Base-by-base conservation (phyloP, 768 basidiomycete species). In the Symmetrospora coprosmae region DNA sequence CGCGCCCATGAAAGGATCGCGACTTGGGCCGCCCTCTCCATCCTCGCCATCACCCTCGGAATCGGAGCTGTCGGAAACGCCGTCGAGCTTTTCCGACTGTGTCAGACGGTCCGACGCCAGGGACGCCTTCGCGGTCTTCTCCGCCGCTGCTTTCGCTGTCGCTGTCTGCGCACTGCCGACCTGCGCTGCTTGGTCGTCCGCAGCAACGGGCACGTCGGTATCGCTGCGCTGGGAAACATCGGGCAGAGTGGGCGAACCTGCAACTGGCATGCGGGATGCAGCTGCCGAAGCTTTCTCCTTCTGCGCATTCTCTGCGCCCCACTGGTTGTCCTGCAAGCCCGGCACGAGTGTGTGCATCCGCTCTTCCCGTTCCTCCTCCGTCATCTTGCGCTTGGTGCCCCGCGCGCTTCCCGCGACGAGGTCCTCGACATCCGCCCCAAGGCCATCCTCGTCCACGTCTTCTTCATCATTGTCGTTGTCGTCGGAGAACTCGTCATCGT, bases 401-500 rank as follows among this genome's bases (percentile, higher is more conserved):
- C n/a, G n/a, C 7, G 23, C 11, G 5, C 31, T 30, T 27, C 49
- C 49, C 3, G 49, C 49, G 3, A 50, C 9, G 16, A 9, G 11
- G 13, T 13, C 25, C 43, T 46, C 43, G 43, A 9, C 25, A 13
- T 25, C 43, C 13, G 13, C 25, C 25, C 13, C 43, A 11, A 25
- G 43, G 37, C 75, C 73, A 50, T 74, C 73, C 19, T 79, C 80
- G n/a, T 77, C 71, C 21, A 74, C 73, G 8, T 71, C 72, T 11
- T 79, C 79, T 7, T 79, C 77, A n/a, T 77, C 79, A 50, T 78
- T 79, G 33, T 76, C 76, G 35, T 78, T 78, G 39, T 82, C 82
- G 52, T 87, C 86, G 1, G 85, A 85, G 25, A 80, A 73, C 41
- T 87, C 86, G 66, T 73, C 97, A 91, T 96, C 92, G 53, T 83